Evolutionary conservation across 139 green algal species (phyloP).

Genomic region (Monoraphidium neglectum): DNA sequence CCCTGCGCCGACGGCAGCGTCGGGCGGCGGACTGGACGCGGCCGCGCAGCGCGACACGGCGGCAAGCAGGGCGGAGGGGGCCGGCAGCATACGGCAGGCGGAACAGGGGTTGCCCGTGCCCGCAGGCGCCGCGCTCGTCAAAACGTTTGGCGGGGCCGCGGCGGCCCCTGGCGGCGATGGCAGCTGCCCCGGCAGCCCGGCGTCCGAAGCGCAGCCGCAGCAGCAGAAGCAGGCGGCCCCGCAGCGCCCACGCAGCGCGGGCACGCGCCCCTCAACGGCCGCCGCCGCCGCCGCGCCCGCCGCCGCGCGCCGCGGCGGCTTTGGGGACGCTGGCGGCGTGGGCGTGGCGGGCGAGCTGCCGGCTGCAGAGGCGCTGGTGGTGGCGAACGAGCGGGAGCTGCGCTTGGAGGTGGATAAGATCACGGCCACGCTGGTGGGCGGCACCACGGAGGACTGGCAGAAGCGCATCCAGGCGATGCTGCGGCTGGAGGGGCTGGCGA

Average conservation of each 20-base stretch:
- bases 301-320: no score
- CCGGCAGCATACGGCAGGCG: neutral
- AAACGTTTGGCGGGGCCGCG: slow-evolving; percentile 1
- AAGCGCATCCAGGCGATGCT: slow-evolving; percentile 57
- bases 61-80: neutral
- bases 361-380: slow-evolving; percentile 15
- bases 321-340: slow-evolving; percentile 44
- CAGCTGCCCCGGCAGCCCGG: neutral
- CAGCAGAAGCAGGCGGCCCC: neutral
- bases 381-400: slow-evolving; percentile 58
- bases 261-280: neutral
- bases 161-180: no score
- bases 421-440: slow-evolving; percentile 28
- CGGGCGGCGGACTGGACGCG: neutral
- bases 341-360: slow-evolving; percentile 43
- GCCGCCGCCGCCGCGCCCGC: no score
- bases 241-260: neutral
- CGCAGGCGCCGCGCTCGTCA: neutral
- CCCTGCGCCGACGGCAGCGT: neutral
- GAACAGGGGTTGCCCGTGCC: no score
- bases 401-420: slow-evolving; percentile 52
- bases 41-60: neutral
- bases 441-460: slow-evolving; percentile 41
- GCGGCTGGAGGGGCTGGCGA: slow-evolving; percentile 68
- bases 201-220: neutral